phyloP scores from a whole-genome alignment of 768 basidiomycete species.

The Plicaturopsis crispa region DNA sequence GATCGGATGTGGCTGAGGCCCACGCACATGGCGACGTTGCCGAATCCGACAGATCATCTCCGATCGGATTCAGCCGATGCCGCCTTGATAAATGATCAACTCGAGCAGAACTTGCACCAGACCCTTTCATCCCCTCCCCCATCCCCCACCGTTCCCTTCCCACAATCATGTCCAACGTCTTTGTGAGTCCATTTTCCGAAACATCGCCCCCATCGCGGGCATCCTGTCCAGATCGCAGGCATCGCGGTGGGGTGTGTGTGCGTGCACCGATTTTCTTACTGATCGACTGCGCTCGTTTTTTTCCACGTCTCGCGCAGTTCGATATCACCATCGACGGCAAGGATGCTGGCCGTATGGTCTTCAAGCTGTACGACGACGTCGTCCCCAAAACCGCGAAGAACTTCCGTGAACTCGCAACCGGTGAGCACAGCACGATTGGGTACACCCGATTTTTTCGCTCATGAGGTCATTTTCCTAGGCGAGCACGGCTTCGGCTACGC shows the following conservation, averaged over 20 bases:
- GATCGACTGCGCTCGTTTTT: neutral
- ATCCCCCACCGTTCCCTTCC: neutral
- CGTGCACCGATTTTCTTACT: neutral
- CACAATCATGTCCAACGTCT: neutral
- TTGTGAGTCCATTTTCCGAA: neutral
- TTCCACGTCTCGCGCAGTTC: slow-evolving; percentile 42
- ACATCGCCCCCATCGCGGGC: too few species aligned
- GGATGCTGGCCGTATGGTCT: slow-evolving; percentile 52
- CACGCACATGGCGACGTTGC: too few species aligned
- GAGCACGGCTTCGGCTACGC: slow-evolving; percentile 67
- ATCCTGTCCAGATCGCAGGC: too few species aligned
- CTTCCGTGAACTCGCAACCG: slow-evolving; percentile 87
- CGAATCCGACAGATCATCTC: neutral
- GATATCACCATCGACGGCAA: slow-evolving; percentile 45
- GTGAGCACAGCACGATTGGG: slow-evolving; percentile 14
- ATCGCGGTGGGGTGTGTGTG: too few species aligned
- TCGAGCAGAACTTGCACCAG: too few species aligned
- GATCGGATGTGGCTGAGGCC: too few species aligned
- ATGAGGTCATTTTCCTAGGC: too few species aligned
- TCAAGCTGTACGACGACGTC: slow-evolving; percentile 79
- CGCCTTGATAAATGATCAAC: too few species aligned
- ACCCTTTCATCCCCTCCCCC: too few species aligned
- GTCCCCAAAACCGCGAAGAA: slow-evolving; percentile 72
- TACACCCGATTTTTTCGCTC: too few species aligned
- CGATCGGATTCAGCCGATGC: neutral